Percentiles rank a stretch among this genome's conserved stretches.
These are phyloP conservation scores for Aaosphaeria pasadenensis DNA, from an alignment of 2,329 filamentous ascomycete genomes.

Conservation along the genomic window DNA sequence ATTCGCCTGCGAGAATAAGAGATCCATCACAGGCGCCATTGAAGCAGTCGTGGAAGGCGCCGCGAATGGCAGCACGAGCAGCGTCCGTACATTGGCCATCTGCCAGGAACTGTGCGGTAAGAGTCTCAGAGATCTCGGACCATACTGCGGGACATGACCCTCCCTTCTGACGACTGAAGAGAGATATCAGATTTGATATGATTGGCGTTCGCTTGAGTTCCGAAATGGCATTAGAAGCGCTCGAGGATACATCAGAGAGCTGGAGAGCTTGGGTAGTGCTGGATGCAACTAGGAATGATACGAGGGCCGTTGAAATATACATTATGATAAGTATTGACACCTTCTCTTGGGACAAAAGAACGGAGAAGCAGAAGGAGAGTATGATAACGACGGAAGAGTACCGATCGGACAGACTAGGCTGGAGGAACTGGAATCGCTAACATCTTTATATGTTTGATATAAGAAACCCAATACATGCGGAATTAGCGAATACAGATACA, in stretches of 20 bases:
- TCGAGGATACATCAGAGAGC: constrained; percentile 15
- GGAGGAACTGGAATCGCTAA: too few species aligned
- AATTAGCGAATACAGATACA: too few species aligned
- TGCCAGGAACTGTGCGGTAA: constrained; percentile 30
- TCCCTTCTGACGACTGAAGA: constrained; percentile 2
- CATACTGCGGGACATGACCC: constrained; percentile 29
- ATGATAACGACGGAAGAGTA: neutral
- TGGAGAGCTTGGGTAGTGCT: constrained; percentile 23
- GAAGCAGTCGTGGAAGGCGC: constrained; percentile 37
- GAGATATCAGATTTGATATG: constrained; percentile 5
- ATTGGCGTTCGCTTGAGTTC: constrained; percentile 12
- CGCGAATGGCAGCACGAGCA: constrained; percentile 33
- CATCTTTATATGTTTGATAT: too few species aligned
- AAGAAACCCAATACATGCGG: too few species aligned
- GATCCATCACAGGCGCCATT: constrained; percentile 36
- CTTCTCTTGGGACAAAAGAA: too few species aligned
- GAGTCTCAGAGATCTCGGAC: constrained; percentile 27
- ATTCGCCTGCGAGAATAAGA: constrained; percentile 34
- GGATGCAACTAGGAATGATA: constrained; percentile 21
- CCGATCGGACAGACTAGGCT: too few species aligned
- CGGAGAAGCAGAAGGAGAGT: neutral
- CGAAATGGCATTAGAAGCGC: constrained; percentile 2
- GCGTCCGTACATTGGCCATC: constrained; percentile 35
- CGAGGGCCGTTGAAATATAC: constrained; percentile 29
- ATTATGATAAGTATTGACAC: constrained; percentile 18